A percentile compares a stretch with the other conserved stretches of the same genome.
phyloP scores from a whole-genome alignment of 2,329 filamentous ascomycete genomes.

The Cryphonectria parasitica region DNA sequence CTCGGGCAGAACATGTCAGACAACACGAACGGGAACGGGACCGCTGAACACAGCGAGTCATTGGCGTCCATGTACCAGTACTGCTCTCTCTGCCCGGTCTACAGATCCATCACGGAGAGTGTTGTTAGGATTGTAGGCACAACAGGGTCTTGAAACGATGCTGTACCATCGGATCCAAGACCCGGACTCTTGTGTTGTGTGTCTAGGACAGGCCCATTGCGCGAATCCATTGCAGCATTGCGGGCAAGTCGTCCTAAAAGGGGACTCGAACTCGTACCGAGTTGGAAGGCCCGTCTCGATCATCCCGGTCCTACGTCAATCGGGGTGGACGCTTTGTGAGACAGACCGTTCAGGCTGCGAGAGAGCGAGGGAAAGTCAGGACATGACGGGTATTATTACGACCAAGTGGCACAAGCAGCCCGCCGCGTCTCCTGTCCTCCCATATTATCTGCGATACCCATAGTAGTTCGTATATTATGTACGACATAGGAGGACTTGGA shows the following conservation, averaged over 20 bases:
- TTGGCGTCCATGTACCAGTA: slow-evolving; percentile 73
- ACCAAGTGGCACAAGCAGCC: neutral
- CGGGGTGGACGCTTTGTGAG: no score
- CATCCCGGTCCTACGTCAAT: neutral
- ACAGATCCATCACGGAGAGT: slow-evolving; percentile 64
- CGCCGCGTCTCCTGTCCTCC: neutral
- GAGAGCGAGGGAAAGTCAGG: neutral
- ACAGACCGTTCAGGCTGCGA: neutral
- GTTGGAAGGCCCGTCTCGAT: neutral
- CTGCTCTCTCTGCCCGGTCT: slow-evolving; percentile 73
- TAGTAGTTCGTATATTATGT: neutral
- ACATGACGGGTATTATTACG: neutral
- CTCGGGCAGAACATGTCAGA: slow-evolving; percentile 59
- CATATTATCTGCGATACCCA: neutral
- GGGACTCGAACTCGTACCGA: neutral
- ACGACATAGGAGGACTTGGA: neutral
- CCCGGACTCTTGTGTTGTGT: slow-evolving; percentile 7
- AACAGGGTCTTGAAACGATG: neutral
- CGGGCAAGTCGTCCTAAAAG: neutral
- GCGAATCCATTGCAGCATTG: neutral
- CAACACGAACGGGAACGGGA: slow-evolving; percentile 38
- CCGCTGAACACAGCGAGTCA: slow-evolving; percentile 41
- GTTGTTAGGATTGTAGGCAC: slow-evolving; percentile 42
- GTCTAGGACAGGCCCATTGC: neutral
- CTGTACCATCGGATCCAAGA: neutral